Conservation (phyloP, 805 yeast species). For the Candida corydali region DNA sequence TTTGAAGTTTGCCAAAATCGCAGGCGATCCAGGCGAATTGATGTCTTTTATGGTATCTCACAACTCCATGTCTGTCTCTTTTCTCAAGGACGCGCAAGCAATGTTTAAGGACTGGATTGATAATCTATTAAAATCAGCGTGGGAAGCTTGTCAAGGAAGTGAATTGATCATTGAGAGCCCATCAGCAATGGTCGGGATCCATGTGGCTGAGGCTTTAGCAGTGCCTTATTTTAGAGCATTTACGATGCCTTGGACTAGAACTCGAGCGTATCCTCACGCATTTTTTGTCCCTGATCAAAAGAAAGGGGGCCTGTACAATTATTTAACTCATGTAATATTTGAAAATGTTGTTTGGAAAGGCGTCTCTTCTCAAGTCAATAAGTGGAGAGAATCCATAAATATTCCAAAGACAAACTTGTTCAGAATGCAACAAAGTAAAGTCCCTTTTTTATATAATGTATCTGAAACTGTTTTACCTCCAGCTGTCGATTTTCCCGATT, state of each 20-base stretch:
- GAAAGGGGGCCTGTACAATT: conserved; percentile 89
- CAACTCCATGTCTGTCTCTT: conserved; percentile 79
- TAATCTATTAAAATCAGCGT: conserved; percentile 65
- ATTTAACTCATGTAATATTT: conserved; percentile 87
- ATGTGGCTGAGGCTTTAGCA: conserved; percentile 86
- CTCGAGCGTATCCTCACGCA: conserved; percentile 95
- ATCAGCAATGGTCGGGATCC: conserved; percentile 92
- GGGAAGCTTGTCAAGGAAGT: conserved; percentile 82
- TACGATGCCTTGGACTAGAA: conserved; percentile 98
- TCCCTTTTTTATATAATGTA: conserved; percentile 86
- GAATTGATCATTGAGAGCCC: conserved; percentile 94
- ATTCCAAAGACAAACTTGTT: conserved; percentile 69
- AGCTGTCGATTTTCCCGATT: conserved; percentile 87
- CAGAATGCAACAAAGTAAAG: conserved; percentile 66
- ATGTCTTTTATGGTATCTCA: conserved; percentile 92
- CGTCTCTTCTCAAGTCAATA: conserved; percentile 77
- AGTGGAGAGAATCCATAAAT: conserved; percentile 72
- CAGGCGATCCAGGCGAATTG: conserved; percentile 89
- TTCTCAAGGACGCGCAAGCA: conserved; percentile 75
- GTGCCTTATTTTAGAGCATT: conserved; percentile 93
- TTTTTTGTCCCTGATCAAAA: conserved; percentile 92
- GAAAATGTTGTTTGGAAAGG: conserved; percentile 95
- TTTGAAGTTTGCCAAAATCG: conserved; percentile 66
- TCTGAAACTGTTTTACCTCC: conserved; percentile 90
- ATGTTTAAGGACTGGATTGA: conserved; percentile 81